phyloP scores from a whole-genome alignment of 306 rosid species.

The Gleditsia sinensis region DNA sequence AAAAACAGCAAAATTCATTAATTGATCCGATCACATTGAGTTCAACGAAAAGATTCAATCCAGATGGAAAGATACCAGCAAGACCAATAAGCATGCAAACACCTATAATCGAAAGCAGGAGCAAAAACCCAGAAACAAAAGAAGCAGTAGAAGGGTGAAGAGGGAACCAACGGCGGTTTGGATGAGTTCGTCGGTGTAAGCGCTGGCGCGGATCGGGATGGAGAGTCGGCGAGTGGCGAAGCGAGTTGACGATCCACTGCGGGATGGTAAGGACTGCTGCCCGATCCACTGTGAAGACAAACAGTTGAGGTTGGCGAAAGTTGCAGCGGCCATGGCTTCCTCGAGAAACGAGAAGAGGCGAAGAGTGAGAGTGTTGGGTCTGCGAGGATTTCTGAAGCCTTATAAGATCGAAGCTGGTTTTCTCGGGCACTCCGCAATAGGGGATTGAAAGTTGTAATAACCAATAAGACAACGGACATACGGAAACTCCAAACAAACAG shows the following conservation, averaged over 20 bases:
- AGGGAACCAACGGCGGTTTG: conserved; percentile 76
- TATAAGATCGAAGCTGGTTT: neutral
- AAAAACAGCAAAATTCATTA: neutral
- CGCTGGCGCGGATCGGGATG: conserved; percentile 81
- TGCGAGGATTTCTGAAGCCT: neutral
- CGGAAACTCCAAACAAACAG: conserved; percentile 45
- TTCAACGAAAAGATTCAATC: neutral
- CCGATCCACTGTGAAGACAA: conserved; percentile 76
- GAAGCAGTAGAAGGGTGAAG: neutral
- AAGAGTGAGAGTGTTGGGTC: neutral
- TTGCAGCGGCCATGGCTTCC: conserved; percentile 66
- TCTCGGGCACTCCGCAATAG: conserved; percentile 41
- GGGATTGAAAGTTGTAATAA: neutral
- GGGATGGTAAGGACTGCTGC: conserved; percentile 62
- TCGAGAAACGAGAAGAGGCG: conserved; percentile 44
- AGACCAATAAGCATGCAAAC: neutral
- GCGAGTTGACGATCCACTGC: conserved; percentile 56
- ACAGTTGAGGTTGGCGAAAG: conserved; percentile 64
- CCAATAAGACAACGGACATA: conserved; percentile 2
- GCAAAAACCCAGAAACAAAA: neutral
- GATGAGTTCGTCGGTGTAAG: conserved; percentile 85
- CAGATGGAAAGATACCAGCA: neutral
- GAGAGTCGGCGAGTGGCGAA: conserved; percentile 55
- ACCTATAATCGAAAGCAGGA: neutral
- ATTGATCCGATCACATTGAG: neutral